Base-by-base conservation (phyloP, 129 eudicot genomes). In the Kitagawia praeruptora region DNA sequence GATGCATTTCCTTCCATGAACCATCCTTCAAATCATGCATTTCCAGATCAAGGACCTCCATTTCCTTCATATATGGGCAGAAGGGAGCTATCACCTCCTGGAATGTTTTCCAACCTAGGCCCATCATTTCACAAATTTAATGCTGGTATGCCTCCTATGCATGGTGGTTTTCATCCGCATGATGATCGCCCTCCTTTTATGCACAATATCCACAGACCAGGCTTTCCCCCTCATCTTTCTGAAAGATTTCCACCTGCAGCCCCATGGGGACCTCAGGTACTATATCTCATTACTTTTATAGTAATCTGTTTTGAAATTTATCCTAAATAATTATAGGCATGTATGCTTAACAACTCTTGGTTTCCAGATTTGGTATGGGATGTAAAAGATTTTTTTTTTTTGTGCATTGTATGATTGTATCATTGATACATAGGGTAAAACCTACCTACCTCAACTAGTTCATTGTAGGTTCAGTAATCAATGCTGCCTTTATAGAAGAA, bases 241-340 rank as follows among this genome's bases (percentile, higher is more conserved):
- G 98, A 91, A 58, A 86, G 97, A 84, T 78, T 84, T 75, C 82
- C 92, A 61, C 69, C 92, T 75, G 75, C 90, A 39, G 84, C 82
- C 49, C 89, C 91, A 75, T 95, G 97, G 97, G 90, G 92, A 41
- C 93, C 97, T 49, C 97, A 88, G 93, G 98, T 95, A 67, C 18
- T 34, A 14, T 67, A 28, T 31, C 37, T 67, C 37, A 67, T 28
- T 64, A 67, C 23, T 34, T 67, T 0, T 13, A 13, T 3, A 28
- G 73, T 67, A 15, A 13, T 34, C 8, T 67, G 23, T 67, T 12
- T 67, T 12, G 23, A 27, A 31, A 27, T 67, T 4, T 67, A 67
- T 67, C 18, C 41, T 14, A 2, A 28, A 15, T 15, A 27, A 13
- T 3, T 67, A 6, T 67, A 12, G 13, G 40, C 40, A 31, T 67